Evolutionary conservation across 2,329 filamentous ascomycete species (phyloP), one percentile per base, ranked within the genome.

Genomic region (Claviceps sp.): DNA sequence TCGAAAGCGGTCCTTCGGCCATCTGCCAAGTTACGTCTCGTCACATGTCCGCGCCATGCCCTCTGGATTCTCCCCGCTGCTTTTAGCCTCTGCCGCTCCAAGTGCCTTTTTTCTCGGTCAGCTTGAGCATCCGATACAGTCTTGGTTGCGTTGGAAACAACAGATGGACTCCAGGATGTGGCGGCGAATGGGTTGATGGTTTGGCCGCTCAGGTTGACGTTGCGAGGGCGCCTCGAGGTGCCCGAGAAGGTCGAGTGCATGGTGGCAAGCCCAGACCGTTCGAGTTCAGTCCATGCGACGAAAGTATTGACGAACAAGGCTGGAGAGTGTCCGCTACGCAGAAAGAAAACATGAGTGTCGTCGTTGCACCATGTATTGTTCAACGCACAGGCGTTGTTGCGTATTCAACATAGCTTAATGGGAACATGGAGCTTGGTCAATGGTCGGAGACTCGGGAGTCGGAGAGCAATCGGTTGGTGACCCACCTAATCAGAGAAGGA

Each of bases 201-300:
- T 60, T 90, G 85, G 56, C 89, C 93, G 58, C 88, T 93, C 55
- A 98, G 83, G 69, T 97, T 96, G 65, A 97, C 88, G 66, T 96
- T 90, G 58, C 93, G 84, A 55, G 85, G 84, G 59, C 87, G 86
- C 62, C 88, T 84, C 61, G 88, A 87, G 69, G 72, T 87, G 60
- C 93, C 93, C 24, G 87, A 93, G 71, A 98, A 98, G 51, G 86
- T 89, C 55, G 86, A 84, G 71, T 93, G 94, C 91, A 96, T 96
- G 64, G 59, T 51, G 48, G 49, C 45, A 46, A 46, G 50, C 47
- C 50, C 34, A 44, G 42, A 24, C 43, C 47, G 14, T 18, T 45
- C 24, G 9, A 47, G 37, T n/a, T 41, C 13, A 40, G 47, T 34
- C 47, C 24, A 40, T 46, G 14, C 34, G n/a, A 42, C 42, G 37